Evolutionary conservation across 1,139 yeast species (phyloP).

Genomic region (Geotrichum restrictum): DNA sequence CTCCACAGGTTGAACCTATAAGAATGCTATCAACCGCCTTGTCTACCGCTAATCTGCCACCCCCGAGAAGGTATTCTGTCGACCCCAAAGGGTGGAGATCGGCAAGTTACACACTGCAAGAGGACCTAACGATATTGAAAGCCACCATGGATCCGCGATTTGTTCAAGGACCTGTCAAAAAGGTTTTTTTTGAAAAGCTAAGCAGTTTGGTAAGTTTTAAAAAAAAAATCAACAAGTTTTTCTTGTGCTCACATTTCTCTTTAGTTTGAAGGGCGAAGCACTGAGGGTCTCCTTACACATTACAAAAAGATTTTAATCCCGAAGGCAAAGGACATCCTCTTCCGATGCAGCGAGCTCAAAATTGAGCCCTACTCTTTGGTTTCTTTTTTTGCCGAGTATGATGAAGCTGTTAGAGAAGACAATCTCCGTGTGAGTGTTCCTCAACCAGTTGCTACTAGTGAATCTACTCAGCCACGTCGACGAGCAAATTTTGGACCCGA

Average conservation of each 20-base stretch:
- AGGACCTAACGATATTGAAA: slow-evolving; percentile 13
- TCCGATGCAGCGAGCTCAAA: neutral
- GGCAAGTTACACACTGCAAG: slow-evolving; percentile 7
- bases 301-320: neutral
- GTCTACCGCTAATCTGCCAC: too few species aligned
- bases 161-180: slow-evolving; percentile 8
- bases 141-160: slow-evolving; percentile 11
- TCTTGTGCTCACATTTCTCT: neutral
- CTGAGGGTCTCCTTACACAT: slow-evolving; percentile 9
- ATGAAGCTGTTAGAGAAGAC: neutral
- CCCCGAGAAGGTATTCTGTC: too few species aligned
- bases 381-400: slow-evolving; percentile 10
- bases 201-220: neutral
- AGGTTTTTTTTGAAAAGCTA: slow-evolving; percentile 7
- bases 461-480: neutral
- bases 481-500: slow-evolving; percentile 10
- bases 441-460: neutral
- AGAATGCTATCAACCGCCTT: too few species aligned
- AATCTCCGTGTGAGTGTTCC: neutral
- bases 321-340: neutral
- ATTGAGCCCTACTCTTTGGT: slow-evolving; percentile 8
- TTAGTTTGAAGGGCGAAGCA: slow-evolving; percentile 6
- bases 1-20: too few species aligned
- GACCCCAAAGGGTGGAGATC: neutral
- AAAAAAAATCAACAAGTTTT: neutral